phyloP scores from a whole-genome alignment of 345 rosid genomes.

The Gossypium raimondii region DNA sequence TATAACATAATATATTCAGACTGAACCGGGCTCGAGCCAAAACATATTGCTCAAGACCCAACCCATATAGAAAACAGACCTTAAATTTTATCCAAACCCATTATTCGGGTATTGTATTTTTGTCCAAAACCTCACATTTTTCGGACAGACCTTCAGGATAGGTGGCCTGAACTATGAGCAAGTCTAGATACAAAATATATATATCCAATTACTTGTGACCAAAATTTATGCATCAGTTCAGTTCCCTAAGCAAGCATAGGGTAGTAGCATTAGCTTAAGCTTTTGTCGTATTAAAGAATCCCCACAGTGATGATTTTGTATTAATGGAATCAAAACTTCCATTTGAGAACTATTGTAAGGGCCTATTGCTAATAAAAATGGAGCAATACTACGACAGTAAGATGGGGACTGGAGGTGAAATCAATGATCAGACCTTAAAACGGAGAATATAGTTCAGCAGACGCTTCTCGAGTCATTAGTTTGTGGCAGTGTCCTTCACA shows the following conservation, averaged over 20 bases:
- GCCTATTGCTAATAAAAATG: neutral
- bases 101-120: no score
- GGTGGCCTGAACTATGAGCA: no score
- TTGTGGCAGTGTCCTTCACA: constrained; percentile 2
- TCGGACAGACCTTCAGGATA: no score
- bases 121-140: no score
- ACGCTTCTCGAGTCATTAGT: neutral
- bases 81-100: no score
- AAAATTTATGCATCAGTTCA: neutral
- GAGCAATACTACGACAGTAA: neutral
- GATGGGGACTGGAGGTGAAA: neutral
- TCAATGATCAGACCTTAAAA: neutral
- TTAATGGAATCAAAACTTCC: neutral
- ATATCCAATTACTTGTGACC: neutral
- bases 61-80: no score
- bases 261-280: neutral
- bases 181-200: neutral
- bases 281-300: neutral
- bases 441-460: neutral
- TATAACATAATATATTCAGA: no score
- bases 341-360: neutral
- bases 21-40: no score
- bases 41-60: no score
- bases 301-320: neutral
- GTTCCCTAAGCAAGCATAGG: neutral